Conservation (phyloP, 805 yeast genomes). For the Yarrowia sp. region DNA sequence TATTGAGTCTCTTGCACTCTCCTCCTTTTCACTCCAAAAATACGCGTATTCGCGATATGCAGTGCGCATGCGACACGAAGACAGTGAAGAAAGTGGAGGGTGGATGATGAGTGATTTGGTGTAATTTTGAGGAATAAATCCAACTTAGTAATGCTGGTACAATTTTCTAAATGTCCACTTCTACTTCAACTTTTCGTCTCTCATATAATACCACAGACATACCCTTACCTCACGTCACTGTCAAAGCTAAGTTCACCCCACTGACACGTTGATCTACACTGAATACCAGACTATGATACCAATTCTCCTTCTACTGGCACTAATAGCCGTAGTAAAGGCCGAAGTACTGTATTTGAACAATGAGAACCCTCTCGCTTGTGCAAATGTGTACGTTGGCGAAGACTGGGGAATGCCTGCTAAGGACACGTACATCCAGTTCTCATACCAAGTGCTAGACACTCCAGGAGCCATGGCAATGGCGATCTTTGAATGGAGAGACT, state of each 20-base stretch:
- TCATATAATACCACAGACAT: too few species aligned
- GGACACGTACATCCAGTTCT: slow-evolving; percentile 13
- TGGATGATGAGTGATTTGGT: too few species aligned
- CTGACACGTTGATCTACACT: background rate
- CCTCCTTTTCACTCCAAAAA: background rate
- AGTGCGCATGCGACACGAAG: background rate
- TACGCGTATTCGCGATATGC: slow-evolving; percentile 4
- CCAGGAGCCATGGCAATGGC: slow-evolving; percentile 12
- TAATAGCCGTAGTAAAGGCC: background rate
- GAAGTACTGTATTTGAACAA: slow-evolving; percentile 14
- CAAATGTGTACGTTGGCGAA: background rate
- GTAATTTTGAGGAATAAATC: too few species aligned
- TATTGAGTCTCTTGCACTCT: background rate
- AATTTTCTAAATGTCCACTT: too few species aligned
- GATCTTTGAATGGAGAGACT: slow-evolving; percentile 5
- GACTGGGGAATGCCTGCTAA: background rate
- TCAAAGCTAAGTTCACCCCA: too few species aligned
- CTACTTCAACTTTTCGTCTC: too few species aligned
- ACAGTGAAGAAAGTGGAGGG: too few species aligned
- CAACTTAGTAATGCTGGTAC: too few species aligned
- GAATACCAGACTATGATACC: background rate
- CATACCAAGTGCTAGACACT: background rate
- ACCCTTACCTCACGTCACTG: too few species aligned
- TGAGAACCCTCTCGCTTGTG: slow-evolving; percentile 4
- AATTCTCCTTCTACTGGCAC: background rate